Percentiles rank a stretch among this genome's conserved stretches.
Conservation (phyloP, 768 basidiomycete species). For the Mycena amicta region DNA sequence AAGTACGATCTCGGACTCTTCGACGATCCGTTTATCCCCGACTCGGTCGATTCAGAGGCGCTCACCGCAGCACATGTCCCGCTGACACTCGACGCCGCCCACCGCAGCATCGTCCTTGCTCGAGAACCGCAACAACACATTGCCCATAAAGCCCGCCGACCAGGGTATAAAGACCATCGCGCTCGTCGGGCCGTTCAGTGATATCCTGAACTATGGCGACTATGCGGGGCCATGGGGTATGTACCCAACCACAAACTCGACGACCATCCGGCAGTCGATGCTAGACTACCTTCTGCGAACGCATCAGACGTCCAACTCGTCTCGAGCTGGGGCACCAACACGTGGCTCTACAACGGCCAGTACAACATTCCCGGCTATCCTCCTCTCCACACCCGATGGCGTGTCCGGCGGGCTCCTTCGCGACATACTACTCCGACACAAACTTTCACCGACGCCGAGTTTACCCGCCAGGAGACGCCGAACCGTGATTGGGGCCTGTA, state of each 20-base stretch:
- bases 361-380: constrained; percentile 28
- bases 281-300: constrained; percentile 13
- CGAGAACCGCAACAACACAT: constrained; percentile 27
- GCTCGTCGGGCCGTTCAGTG: constrained; percentile 27
- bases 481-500: constrained; percentile 31
- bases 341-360: constrained; percentile 28
- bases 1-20: constrained; percentile 29
- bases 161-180: constrained; percentile 21
- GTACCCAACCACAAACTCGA: constrained; percentile 21
- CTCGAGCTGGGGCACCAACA: constrained; percentile 26
- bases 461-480: constrained; percentile 24
- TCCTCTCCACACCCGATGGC: neutral
- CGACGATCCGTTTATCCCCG: constrained; percentile 21
- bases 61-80: constrained; percentile 23
- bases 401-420: constrained; percentile 15
- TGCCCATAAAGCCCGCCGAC: constrained; percentile 20
- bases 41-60: constrained; percentile 16
- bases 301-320: constrained; percentile 15
- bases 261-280: constrained; percentile 27
- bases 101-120: constrained; percentile 26
- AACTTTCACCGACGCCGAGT: constrained; percentile 23
- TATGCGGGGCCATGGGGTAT: constrained; percentile 29
- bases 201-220: constrained; percentile 28
- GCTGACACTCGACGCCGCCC: constrained; percentile 28
- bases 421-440: constrained; percentile 26